Percentiles rank a stretch among this genome's conserved stretches.
phyloP scores from a whole-genome alignment of 345 rosid species.

The Eucalyptus cloeziana region DNA sequence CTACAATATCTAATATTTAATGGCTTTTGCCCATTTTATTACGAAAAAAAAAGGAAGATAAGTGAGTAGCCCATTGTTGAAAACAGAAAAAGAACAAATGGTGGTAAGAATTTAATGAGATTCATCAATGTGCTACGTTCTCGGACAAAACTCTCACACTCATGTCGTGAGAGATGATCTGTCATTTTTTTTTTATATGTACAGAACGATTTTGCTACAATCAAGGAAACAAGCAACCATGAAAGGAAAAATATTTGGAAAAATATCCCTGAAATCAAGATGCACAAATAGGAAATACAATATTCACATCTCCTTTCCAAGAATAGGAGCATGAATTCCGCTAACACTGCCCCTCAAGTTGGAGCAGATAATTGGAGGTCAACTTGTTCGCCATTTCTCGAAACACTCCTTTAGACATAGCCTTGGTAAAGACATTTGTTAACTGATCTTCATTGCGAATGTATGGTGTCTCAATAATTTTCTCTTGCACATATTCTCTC shows the following conservation, averaged over 20 bases:
- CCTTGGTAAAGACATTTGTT: too few species aligned
- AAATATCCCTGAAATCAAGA: not conserved
- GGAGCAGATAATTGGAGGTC: rapidly evolving
- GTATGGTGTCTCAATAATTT: too few species aligned
- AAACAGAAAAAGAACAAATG: not conserved
- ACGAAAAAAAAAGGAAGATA: not conserved
- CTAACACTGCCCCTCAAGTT: too few species aligned
- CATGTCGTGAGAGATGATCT: not conserved
- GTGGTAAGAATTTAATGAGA: not conserved
- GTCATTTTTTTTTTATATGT: not conserved
- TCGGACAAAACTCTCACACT: not conserved
- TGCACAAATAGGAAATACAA: not conserved
- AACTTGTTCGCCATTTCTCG: too few species aligned
- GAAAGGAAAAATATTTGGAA: too few species aligned
- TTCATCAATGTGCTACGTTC: not conserved
- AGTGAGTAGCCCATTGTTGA: not conserved
- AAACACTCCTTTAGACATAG: too few species aligned
- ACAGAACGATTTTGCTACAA: not conserved
- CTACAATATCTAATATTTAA: not conserved
- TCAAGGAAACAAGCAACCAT: not conserved
- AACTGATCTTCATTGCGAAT: too few species aligned
- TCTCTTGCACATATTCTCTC: too few species aligned
- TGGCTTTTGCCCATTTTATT: not conserved
- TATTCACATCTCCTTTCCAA: not conserved
- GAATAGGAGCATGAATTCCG: not conserved